A percentile compares a stretch with the other conserved stretches of the same genome.
These are phyloP conservation scores for Isatis lusitanica DNA, from an alignment of 441 rosid species.

Conservation along the genomic window DNA sequence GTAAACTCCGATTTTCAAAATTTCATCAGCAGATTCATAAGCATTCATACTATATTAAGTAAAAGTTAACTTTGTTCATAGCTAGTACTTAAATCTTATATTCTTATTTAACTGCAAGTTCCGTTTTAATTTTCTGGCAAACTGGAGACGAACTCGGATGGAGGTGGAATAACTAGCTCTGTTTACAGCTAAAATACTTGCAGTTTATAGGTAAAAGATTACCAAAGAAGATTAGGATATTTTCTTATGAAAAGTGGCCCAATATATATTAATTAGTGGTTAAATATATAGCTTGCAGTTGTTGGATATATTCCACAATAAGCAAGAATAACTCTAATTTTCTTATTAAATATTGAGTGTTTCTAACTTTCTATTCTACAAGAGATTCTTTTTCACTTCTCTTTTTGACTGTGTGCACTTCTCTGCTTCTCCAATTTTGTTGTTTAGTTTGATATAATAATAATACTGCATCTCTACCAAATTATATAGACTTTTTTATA, in stretches of 20 bases:
- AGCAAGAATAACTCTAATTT: conserved; percentile 16
- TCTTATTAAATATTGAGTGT: background rate
- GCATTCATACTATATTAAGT: background rate
- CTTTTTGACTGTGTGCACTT: conserved; percentile 31
- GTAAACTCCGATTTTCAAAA: background rate
- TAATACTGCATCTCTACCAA: conserved; percentile 15
- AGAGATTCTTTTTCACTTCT: conserved; percentile 31
- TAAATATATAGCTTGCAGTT: conserved; percentile 19
- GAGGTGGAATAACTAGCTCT: conserved; percentile 24
- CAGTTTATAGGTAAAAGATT: conserved; percentile 27
- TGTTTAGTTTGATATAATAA: background rate
- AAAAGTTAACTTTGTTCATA: background rate
- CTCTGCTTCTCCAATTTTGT: background rate
- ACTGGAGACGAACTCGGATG: background rate
- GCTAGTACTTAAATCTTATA: too few species aligned
- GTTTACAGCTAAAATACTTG: background rate
- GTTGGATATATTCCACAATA: conserved; percentile 37
- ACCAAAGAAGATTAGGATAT: conserved; percentile 24
- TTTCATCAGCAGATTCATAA: background rate
- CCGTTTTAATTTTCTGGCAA: background rate
- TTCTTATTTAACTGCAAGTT: too few species aligned
- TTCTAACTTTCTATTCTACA: conserved; percentile 20
- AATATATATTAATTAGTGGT: conserved; percentile 15
- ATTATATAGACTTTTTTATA: background rate
- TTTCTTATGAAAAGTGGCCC: conserved; percentile 6